These are phyloP conservation scores for Postia placenta DNA, from an alignment of 768 basidiomycete species.

Conservation along the genomic window DNA sequence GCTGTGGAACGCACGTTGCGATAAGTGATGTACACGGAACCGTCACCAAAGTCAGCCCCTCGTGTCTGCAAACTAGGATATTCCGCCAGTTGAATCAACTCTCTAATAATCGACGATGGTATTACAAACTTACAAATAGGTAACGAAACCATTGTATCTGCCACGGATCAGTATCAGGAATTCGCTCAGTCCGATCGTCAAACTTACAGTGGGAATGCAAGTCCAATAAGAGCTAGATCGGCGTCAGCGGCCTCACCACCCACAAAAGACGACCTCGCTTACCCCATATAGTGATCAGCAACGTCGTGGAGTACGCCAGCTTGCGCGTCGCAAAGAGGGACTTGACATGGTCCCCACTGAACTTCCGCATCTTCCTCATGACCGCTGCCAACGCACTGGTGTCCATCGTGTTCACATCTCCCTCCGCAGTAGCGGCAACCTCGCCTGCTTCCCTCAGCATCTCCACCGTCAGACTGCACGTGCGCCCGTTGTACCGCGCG, in stretches of 20 bases:
- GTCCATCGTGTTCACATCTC: slow-evolving; percentile 20
- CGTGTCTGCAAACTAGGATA: slow-evolving; percentile 49
- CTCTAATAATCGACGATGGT: background rate
- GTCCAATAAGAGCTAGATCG: slow-evolving; percentile 58
- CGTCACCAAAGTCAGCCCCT: slow-evolving; percentile 65
- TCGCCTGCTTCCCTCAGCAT: slow-evolving; percentile 31
- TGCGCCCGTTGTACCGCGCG: slow-evolving; percentile 53
- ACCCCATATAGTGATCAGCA: slow-evolving; percentile 4
- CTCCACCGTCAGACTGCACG: slow-evolving; percentile 42
- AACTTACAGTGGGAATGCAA: slow-evolving; percentile 64
- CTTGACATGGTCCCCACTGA: slow-evolving; percentile 38
- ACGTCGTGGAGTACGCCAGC: slow-evolving; percentile 29
- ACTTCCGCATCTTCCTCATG: slow-evolving; percentile 31
- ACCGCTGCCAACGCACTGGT: slow-evolving; percentile 32
- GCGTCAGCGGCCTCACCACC: slow-evolving; percentile 4
- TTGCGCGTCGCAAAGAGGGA: slow-evolving; percentile 45
- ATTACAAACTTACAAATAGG: slow-evolving; percentile 40
- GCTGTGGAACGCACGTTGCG: slow-evolving; percentile 46
- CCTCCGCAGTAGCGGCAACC: slow-evolving; percentile 7
- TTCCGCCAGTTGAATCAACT: background rate
- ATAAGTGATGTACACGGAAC: slow-evolving; percentile 65
- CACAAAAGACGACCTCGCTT: background rate
- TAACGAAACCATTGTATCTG: slow-evolving; percentile 47
- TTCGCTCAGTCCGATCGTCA: background rate
- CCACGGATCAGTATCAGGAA: background rate